Base-by-base conservation (phyloP, 345 rosid genomes). In the Carallia brachiata region DNA sequence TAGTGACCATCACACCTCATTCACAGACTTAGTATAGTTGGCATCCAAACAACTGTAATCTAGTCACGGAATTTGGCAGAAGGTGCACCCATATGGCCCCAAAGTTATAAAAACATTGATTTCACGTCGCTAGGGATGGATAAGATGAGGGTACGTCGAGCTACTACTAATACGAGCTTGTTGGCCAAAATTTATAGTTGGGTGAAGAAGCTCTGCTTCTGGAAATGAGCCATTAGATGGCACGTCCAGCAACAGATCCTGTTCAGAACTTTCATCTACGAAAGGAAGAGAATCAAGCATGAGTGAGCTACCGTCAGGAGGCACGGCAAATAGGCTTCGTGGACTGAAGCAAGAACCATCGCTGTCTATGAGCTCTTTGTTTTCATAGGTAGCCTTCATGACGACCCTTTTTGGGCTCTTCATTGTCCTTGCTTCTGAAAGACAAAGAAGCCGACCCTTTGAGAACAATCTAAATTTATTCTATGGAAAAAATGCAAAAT, bases 201-300 rank as follows among this genome's bases (percentile, higher is more conserved):
- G 88, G 66, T 55, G 82, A 75, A 95, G 97, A 64, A 95, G 92
- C 79, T 95, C 99, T 36, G 98, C 97, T 77, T 90, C 92, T 40
- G 96, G 88, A 73, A 92, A 95, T 34, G 90, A 95, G 75, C 92
- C 78, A 15, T 88, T 87, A 73, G 85, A 87, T 39, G 99, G 97
- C 75, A 95, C 87, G 30, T 92, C 89, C 61, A 95, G 72, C 70
- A 94, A 93, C 76, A 95, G 83, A 69, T 90, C 97, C 70, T 92
- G 92, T 70, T 90, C 90, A 16, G 85, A 86, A 71, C 76, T 85
- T 67, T 85, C 92, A 71, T 85, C 85, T 2, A 75, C 80, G 63
- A 77, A 88, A 76, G 79, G 75, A 36, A 80, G 78, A 50, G 88
- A 78, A 79, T 87, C 90, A 66, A 87, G 81, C 85, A 70, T 73